phyloP scores from a whole-genome alignment of 306 rosid species.

The Acmispon strigosus region DNA sequence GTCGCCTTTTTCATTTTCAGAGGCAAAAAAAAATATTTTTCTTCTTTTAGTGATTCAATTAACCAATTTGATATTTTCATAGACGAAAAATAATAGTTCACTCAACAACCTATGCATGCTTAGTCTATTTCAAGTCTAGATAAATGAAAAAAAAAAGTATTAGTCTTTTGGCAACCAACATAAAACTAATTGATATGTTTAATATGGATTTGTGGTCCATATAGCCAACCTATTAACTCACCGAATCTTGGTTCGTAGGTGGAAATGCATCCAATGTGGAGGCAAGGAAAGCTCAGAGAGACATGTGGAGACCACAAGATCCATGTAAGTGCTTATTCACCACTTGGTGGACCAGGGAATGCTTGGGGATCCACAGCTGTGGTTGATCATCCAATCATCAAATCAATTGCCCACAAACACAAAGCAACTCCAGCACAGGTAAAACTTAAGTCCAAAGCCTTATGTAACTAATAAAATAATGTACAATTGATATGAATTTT shows the following conservation, averaged over 20 bases:
- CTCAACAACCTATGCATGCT: too few species aligned
- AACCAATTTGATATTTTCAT: too few species aligned
- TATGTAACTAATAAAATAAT: too few species aligned
- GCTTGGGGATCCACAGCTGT: conserved; percentile 86
- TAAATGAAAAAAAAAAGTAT: too few species aligned
- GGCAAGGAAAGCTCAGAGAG: conserved; percentile 51
- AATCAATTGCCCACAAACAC: conserved; percentile 62
- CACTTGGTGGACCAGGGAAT: conserved; percentile 89
- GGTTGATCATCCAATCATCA: conserved; percentile 46
- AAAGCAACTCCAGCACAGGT: conserved; percentile 77
- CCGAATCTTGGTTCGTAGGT: conserved; percentile 32
- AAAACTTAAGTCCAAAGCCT: neutral
- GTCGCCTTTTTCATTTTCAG: too few species aligned
- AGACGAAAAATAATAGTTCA: too few species aligned
- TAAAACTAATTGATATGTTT: too few species aligned
- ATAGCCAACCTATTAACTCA: neutral
- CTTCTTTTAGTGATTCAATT: too few species aligned
- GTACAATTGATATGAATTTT: neutral
- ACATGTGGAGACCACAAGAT: conserved; percentile 55
- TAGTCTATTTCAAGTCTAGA: too few species aligned
- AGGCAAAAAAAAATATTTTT: too few species aligned
- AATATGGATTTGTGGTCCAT: too few species aligned
- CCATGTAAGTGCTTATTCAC: conserved; percentile 88
- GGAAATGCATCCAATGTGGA: conserved; percentile 98
- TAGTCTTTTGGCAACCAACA: too few species aligned